Base-by-base conservation (phyloP, 2,329 filamentous ascomycete genomes). In the Xylariaceae sp. region DNA sequence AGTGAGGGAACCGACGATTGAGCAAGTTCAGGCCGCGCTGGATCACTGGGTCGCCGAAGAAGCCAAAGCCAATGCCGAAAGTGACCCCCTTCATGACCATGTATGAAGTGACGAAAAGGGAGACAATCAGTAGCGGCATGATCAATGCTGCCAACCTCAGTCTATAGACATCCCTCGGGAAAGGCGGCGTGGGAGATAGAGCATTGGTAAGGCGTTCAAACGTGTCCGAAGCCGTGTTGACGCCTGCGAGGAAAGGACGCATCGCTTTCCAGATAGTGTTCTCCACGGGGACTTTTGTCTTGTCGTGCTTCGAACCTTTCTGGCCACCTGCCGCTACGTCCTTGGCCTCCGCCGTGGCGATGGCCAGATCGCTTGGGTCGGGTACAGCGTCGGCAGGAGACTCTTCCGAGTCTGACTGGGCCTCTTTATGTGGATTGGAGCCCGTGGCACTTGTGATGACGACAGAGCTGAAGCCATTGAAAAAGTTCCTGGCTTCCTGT, bases 21-120 rank as follows among this genome's bases (percentile, higher is more conserved):
- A 85, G 57, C 45, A 75, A 72, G 10, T 58, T 56, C 4, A 86
- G 52, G 2, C 67, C 74, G 10, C 70, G 71, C 19, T 65, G 63
- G 35, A 90, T 77, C 42, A 89, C 47, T 0, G 87, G 86, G 39
- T 90, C 81, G 1, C 82, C 83, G 43, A 93, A 94, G 63, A 93
- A 87, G 2, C 64, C 72, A 42, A 89, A 77, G 0, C 87, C 87
- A n/a, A 75, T 43, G 5, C 73, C 64, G 33, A 92, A 80, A 0
- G 76, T 80, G 2, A 72, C 57, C 2, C 70, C 70, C 51, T 90
- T 92, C 27, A 74, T 60, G 15, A 80, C 61, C 55, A 75, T 65
- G 43, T 82, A 77, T 0, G 75, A 69, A 0, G 67, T 70, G 0
- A 68, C 62, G 18, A 80, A 62, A 3, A 73, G 51, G 0, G 76